Evolutionary conservation across 78 protist species (phyloP).

Genomic region (Speleostelium caveatum): DNA sequence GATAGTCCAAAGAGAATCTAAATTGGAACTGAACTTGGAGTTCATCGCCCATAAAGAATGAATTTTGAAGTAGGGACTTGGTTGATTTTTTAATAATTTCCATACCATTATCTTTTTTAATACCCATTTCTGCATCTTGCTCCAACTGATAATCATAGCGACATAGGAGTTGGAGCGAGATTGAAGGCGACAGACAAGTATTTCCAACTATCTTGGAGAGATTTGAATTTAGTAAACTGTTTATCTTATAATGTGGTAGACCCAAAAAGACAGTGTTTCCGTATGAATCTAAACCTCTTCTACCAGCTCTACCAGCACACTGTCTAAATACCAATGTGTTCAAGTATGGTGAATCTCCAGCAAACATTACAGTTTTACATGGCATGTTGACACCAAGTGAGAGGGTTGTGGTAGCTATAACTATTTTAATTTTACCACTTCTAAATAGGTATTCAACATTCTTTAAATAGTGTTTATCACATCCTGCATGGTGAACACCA

Average conservation of each 20-base stretch:
- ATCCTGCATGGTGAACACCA: conserved; percentile 61
- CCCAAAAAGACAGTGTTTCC: conserved; percentile 89
- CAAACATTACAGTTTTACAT: conserved; percentile 84
- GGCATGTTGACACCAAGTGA: conserved; percentile 96
- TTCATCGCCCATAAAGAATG: conserved; percentile 4
- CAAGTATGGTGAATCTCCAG: conserved; percentile 82
- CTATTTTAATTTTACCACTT: conserved; percentile 52
- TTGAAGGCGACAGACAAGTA: conserved; percentile 16
- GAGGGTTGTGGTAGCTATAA: conserved; percentile 88
- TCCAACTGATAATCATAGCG: neutral
- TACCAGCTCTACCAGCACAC: conserved; percentile 95
- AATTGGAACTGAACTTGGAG: conserved; percentile 40
- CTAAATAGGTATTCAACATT: conserved; percentile 60
- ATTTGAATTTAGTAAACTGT: conserved; percentile 20
- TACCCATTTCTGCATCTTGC: neutral
- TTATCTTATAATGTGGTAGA: conserved; percentile 8
- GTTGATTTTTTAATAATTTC: conserved; percentile 27
- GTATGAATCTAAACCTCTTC: conserved; percentile 90
- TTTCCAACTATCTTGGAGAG: conserved; percentile 44
- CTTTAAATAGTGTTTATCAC: conserved; percentile 17
- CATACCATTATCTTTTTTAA: neutral
- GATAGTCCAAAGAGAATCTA: conserved; percentile 32
- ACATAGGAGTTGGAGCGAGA: conserved; percentile 5
- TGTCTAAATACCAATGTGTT: conserved; percentile 88
- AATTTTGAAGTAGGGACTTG: conserved; percentile 5